Evolutionary conservation across 805 yeast species (phyloP).

Genomic region (Candida pini): DNA sequence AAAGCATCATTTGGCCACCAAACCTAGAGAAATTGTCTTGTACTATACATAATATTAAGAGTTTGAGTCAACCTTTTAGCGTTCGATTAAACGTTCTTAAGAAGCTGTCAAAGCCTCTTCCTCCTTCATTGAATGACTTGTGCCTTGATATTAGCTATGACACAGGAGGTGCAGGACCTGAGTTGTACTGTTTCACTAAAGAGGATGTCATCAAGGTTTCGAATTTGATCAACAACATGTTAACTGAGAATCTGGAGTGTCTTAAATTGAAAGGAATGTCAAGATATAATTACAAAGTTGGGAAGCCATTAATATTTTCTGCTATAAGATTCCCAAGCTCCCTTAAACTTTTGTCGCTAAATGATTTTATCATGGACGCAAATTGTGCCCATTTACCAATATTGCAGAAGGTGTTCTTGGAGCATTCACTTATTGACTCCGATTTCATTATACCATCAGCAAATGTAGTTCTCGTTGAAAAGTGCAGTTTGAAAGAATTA

Average conservation of each 20-base stretch:
- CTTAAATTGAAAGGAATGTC: conserved; percentile 27
- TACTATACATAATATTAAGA: conserved; percentile 26
- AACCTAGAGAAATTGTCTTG: conserved; percentile 23
- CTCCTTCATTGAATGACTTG: conserved; percentile 23
- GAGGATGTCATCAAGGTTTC: conserved; percentile 26
- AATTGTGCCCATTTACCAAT: conserved; percentile 21
- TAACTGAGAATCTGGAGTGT: conserved; percentile 22
- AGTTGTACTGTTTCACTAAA: conserved; percentile 21
- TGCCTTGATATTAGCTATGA: conserved; percentile 28
- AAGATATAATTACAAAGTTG: conserved; percentile 25
- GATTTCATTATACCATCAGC: conserved; percentile 25
- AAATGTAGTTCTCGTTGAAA: conserved; percentile 25
- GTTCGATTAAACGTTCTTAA: conserved; percentile 22
- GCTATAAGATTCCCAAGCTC: conserved; percentile 26
- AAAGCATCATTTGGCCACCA: conserved; percentile 22
- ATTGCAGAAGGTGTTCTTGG: conserved; percentile 22
- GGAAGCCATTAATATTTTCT: conserved; percentile 25
- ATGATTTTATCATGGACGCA: conserved; percentile 26
- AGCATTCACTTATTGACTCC: conserved; percentile 27
- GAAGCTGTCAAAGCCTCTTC: conserved; percentile 24
- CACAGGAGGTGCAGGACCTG: conserved; percentile 28
- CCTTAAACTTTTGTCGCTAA: conserved; percentile 21
- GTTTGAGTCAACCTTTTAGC: conserved; percentile 23
- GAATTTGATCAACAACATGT: conserved; percentile 19
- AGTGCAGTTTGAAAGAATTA: conserved; percentile 27